phyloP scores from a whole-genome alignment of 345 rosid species.

The Linum tenue region DNA sequence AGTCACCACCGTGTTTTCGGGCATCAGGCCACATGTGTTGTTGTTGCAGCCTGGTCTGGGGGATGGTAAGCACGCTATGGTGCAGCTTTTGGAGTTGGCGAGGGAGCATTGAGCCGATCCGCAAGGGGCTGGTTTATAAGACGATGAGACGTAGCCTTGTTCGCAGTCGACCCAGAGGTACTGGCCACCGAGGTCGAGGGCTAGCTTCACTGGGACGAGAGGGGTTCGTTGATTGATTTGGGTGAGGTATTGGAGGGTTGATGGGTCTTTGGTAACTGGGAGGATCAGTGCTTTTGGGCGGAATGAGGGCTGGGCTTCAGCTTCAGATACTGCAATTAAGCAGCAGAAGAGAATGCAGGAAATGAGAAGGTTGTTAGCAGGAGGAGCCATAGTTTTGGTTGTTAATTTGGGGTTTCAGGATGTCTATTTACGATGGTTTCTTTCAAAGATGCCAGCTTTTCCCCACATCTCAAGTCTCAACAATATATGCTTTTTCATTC shows the following conservation, averaged over 20 bases:
- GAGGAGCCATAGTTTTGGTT: not conserved
- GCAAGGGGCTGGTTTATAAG: conserved; percentile 9
- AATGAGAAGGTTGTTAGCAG: not conserved
- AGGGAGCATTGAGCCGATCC: conserved; percentile 5
- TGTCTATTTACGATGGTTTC: no score
- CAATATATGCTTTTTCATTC: no score
- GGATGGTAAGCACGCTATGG: not conserved
- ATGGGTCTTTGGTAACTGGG: not conserved
- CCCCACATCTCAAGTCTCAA: no score
- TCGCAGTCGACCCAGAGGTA: conserved; percentile 15
- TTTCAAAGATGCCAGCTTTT: no score
- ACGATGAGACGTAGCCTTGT: conserved; percentile 11
- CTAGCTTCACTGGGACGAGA: conserved; percentile 6
- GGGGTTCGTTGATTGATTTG: not conserved
- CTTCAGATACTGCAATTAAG: not conserved
- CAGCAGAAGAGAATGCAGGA: not conserved
- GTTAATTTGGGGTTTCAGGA: no score
- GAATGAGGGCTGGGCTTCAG: not conserved
- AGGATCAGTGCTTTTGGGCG: conserved; percentile 1
- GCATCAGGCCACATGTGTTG: conserved; percentile 1
- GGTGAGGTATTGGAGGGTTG: no score
- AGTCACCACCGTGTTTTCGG: conserved; percentile 1
- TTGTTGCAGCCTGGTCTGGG: conserved; percentile 15
- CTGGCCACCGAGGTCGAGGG: conserved; percentile 14
- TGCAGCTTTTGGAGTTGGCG: conserved; percentile 5